Evolutionary conservation across 495 filamentous ascomycete species (phyloP), one percentile per base, ranked within the genome.

Genomic region (Xylaria intraflava): DNA sequence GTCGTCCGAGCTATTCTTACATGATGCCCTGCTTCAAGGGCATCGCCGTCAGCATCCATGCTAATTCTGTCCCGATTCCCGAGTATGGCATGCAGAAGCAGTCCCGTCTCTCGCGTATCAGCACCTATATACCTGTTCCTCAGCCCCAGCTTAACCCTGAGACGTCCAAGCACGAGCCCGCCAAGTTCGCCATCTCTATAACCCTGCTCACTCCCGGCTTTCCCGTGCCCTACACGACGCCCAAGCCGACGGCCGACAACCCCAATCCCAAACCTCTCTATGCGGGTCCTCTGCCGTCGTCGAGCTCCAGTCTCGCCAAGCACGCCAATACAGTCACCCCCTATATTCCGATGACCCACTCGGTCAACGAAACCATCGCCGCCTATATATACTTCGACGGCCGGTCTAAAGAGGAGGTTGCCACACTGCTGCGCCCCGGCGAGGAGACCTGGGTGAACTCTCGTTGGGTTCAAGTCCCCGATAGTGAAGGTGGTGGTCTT

Each of bases 381-480:
- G 93, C 93, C 11, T 99, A 99, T 64, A 96, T 99, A 52, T 97
- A 97, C 73, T 99, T 99, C 62, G 93, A 99, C 68, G 93, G 93
- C 11, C 77, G 94, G 44, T 78, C 82, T 26, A 97, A 99, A 70
- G 93, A 99, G 62, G 93, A 99, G 67, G 95, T 97, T 14, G 93
- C 93, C 50, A 99, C 93, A 29, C 72, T 99, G 38, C 76, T 99
- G 30, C 79, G 93, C 49, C 83, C 91, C 17, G 94, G 94, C 38
- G 93, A 96, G 58, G 93, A 99, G 69, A 99, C 93, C 0, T 99
- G 93, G 93, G 95, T 99, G 22, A 96, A 96, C 59, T 96, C 91
- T 9, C 77, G 93, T 65, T 99, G 93, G 93, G 93, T 99, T 54
- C 89, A 92, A 62, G 82, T 98, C 3, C 89, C 91, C 2, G 83